phyloP scores from a whole-genome alignment of 2,329 filamentous ascomycete genomes.

The Ceratocystis ficicola region DNA sequence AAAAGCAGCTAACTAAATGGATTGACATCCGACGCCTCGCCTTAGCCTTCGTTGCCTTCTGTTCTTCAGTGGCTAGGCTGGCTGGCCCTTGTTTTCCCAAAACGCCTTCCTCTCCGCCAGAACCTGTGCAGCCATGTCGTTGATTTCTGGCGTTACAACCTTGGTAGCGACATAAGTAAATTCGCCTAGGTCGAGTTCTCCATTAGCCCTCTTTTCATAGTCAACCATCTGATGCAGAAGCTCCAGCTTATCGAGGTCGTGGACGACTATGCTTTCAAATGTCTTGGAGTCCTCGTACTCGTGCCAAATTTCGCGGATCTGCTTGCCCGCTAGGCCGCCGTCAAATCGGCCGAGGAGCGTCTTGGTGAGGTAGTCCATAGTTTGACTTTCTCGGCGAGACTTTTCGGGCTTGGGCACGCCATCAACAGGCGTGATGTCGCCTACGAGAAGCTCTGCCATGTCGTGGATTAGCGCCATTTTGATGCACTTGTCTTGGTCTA shows the following conservation, averaged over 20 bases:
- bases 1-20: too few species aligned
- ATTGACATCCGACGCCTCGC: conserved; percentile 25
- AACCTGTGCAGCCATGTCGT: conserved; percentile 65
- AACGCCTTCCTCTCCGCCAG: conserved; percentile 62
- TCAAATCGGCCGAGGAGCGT: conserved; percentile 62
- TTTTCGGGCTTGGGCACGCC: conserved; percentile 78
- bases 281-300: conserved; percentile 89
- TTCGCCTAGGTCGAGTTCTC: conserved; percentile 65
- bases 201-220: conserved; percentile 65
- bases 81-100: conserved; percentile 44
- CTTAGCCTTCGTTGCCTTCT: conserved; percentile 27
- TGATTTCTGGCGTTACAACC: conserved; percentile 65
- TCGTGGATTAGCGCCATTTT: conserved; percentile 95
- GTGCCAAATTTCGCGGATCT: conserved; percentile 74
- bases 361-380: conserved; percentile 81
- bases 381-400: conserved; percentile 68
- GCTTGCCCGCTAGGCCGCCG: conserved; percentile 53
- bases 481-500: conserved; percentile 75
- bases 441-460: conserved; percentile 91
- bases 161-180: conserved; percentile 67
- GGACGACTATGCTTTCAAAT: conserved; percentile 75
- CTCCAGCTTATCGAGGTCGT: conserved; percentile 97
- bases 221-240: conserved; percentile 90
- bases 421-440: conserved; percentile 92
- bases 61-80: conserved; percentile 1